These are phyloP conservation scores for Boletus fagicola DNA, from an alignment of 768 basidiomycete genomes.

Conservation along the genomic window DNA sequence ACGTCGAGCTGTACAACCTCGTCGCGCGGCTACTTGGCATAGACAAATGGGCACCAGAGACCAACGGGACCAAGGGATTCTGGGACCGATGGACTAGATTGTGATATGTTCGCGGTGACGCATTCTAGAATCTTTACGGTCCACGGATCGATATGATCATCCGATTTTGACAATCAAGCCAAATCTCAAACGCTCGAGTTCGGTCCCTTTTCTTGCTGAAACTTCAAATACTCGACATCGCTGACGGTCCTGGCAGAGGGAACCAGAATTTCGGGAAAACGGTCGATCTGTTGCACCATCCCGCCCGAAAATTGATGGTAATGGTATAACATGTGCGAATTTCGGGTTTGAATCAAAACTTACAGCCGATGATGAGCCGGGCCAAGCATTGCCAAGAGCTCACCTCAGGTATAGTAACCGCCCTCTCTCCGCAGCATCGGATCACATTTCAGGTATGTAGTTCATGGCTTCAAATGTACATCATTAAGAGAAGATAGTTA, in stretches of 20 bases:
- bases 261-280: no score
- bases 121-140: not conserved
- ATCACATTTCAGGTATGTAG: not conserved
- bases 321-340: no score
- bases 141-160: not conserved
- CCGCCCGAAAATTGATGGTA: no score
- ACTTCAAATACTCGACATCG: not conserved
- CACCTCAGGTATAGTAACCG: not conserved
- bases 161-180: not conserved
- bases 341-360: no score
- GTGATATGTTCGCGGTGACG: not conserved
- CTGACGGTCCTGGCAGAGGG: not conserved
- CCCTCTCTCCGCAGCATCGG: no score
- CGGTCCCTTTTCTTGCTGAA: not conserved
- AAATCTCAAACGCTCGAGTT: not conserved
- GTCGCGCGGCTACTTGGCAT: conserved; percentile 71
- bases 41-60: conserved; percentile 49
- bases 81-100: conserved; percentile 59
- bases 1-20: conserved; percentile 81
- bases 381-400: not conserved
- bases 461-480: conserved; percentile 15
- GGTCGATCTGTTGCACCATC: not conserved
- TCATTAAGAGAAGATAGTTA: conserved; percentile 28
- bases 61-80: conserved; percentile 75
- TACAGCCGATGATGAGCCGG: no score